These are phyloP conservation scores for Phoma sp. DNA, from an alignment of 2,329 filamentous ascomycete genomes.

Conservation along the genomic window DNA sequence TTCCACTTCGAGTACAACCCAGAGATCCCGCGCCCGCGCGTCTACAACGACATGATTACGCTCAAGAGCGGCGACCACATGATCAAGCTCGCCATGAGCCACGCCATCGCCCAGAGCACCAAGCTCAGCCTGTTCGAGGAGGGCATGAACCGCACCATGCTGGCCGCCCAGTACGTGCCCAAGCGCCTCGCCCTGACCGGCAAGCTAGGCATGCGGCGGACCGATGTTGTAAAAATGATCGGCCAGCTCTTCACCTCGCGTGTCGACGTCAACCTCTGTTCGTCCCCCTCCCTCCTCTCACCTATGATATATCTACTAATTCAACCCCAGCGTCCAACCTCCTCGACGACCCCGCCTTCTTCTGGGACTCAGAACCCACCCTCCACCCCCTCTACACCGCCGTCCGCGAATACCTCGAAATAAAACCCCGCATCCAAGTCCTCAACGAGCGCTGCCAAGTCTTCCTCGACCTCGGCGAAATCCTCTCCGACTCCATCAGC, in stretches of 20 bases:
- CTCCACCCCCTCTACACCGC: slow-evolving; percentile 93
- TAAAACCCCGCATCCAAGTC: slow-evolving; percentile 93
- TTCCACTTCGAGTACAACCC: slow-evolving; percentile 98
- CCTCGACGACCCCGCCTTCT: slow-evolving; percentile 94
- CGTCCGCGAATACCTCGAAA: slow-evolving; percentile 96
- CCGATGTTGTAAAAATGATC: slow-evolving; percentile 90
- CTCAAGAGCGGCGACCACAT: slow-evolving; percentile 94
- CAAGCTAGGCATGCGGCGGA: slow-evolving; percentile 86
- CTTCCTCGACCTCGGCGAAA: slow-evolving; percentile 95
- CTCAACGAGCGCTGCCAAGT: slow-evolving; percentile 97
- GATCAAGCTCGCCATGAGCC: slow-evolving; percentile 97
- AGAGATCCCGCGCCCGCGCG: slow-evolving; percentile 82
- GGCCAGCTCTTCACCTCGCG: slow-evolving; percentile 90
- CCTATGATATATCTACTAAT: not conserved
- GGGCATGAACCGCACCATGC: slow-evolving; percentile 93
- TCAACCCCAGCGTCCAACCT: slow-evolving; percentile 79
- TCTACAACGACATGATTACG: slow-evolving; percentile 99
- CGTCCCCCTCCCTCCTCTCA: slow-evolving; percentile 50
- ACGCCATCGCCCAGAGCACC: slow-evolving; percentile 96
- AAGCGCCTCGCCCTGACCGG: slow-evolving; percentile 88
- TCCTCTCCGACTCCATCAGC: slow-evolving; percentile 88
- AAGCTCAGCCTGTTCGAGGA: slow-evolving; percentile 97
- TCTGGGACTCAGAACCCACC: slow-evolving; percentile 97
- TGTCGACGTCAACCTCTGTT: slow-evolving; percentile 97
- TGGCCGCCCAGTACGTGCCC: slow-evolving; percentile 89